Base-by-base conservation (phyloP, 1,284 basidiomycete genomes). In the Cerioporus squamosus region DNA sequence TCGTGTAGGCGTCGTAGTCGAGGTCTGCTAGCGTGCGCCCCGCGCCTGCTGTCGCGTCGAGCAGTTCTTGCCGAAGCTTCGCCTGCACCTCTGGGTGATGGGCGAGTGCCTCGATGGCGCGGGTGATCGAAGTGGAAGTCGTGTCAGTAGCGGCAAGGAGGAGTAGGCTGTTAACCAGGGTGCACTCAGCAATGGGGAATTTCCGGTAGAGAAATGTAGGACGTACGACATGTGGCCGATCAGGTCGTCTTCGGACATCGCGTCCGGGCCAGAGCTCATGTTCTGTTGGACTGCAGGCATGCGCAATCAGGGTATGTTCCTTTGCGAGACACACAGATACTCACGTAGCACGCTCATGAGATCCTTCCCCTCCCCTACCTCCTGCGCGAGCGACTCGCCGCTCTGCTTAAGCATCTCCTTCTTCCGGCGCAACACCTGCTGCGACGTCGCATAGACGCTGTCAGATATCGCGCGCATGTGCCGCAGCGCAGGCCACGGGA, bases 101-200 rank as follows among this genome's bases (percentile, higher is more conserved):
- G 15, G 69, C 65, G 9, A 74, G 66, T 14, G 67, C 50, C 31
- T 71, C 60, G 2, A 74, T 60, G 22, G 63, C 62, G 44, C 70
- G 61, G 18, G 59, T 61, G n/a, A 70, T 54, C 3, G 69, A 65
- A 12, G 59, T 62, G 17, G 70, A 61, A 0, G 71, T 70, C 2
- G 73, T 72, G 45, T 74, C 73, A 31, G 69, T 68, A 6, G 65
- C 71, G 9, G 67, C 72, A 26, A 68, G 64, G 14, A 73, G 65
- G 8, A 73, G 55, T 2, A 68, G 65, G 20, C 70, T 73, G 40
- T 12, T 1, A 20, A 12, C 18, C 24, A n/a, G 9, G 2, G 23
- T 29, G n/a, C 2, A 42, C 26, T 40, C 10, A 20, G 40, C 18
- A n/a, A 43, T 20, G 8, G 18, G 9, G 5, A 10, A 22, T 14